Evolutionary conservation across 2,329 filamentous ascomycete genomes (phyloP), one percentile per base, ranked within the genome.

Genomic region (Allantophomopsis lycopodina): DNA sequence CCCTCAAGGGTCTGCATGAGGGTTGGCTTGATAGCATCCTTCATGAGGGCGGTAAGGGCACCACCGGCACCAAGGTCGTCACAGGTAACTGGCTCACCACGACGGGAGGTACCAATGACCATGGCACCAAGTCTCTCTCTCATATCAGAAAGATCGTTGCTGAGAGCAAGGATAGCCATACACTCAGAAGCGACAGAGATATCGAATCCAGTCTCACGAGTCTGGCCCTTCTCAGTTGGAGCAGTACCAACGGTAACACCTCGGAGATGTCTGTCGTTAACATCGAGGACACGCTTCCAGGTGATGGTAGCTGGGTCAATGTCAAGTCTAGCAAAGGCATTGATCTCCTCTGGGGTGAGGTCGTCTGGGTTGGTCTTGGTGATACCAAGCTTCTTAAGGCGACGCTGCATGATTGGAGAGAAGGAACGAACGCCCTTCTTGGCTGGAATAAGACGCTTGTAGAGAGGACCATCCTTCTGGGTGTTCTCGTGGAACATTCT

Each of bases 401-500:
- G 80, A 44, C 84, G 83, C 69, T 91, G 83, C 86, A 95, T 93
- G 61, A 94, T 73, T 4, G 87, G 85, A 12, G 79, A 72, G 58
- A 98, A 96, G 45, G 79, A 72, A 38, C 88, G 76, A 68, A 83
- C 83, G 53, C 88, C 89, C 57, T 93, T 89, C 74, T 94, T 95
- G 20, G 68, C 69, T 4, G 91, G 89, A 2, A 95, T 86, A 34
- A 98, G 69, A 45, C 91, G 81, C 59, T 76, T 82, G 67, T 85
- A 98, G 1, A 98, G 71, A 16, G 89, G 69, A 1, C 73, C 84
- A 54, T 96, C 86, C 59, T 91, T 94, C 54, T 96, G 89, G 0
- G 88, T 94, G 54, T 83, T 82, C 63, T 98, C 91, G 58, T 98
- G 91, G 71, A 95, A 98, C 65, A 98, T 96, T 51, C 91, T 81